A percentile compares a stretch with the other conserved stretches of the same genome.
Conservation (phyloP, 2,329 filamentous ascomycete genomes). For the Aspergillus spinulosporus region DNA sequence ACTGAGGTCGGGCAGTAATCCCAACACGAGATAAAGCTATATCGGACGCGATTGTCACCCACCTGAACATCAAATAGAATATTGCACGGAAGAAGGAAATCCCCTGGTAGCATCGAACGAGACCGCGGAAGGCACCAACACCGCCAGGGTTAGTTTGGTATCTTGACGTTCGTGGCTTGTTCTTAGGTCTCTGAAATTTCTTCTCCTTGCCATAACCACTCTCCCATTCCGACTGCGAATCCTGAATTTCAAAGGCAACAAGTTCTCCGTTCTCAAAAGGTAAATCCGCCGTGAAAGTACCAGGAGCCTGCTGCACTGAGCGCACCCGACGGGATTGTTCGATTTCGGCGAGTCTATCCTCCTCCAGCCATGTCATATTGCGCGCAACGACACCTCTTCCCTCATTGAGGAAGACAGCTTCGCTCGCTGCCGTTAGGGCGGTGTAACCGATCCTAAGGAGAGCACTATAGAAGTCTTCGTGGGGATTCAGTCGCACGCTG, state of each 20-base stretch:
- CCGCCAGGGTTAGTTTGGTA: constrained; percentile 54
- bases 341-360: constrained; percentile 77
- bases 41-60: constrained; percentile 57
- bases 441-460: constrained; percentile 83
- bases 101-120: constrained; percentile 74
- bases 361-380: constrained; percentile 85
- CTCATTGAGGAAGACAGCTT: constrained; percentile 94
- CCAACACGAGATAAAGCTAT: constrained; percentile 60
- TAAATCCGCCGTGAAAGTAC: constrained; percentile 18
- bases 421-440: constrained; percentile 86
- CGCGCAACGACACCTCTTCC: constrained; percentile 73
- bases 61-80: constrained; percentile 62
- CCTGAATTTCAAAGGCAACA: constrained; percentile 37
- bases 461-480: constrained; percentile 95
- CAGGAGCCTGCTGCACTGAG: constrained; percentile 20
- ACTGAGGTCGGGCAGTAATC: constrained; percentile 62
- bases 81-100: constrained; percentile 74
- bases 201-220: constrained; percentile 50
- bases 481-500: constrained; percentile 74
- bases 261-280: constrained; percentile 36
- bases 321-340: constrained; percentile 50
- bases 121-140: constrained; percentile 75
- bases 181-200: constrained; percentile 44
- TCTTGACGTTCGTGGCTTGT: constrained; percentile 37
- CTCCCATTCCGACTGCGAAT: constrained; percentile 40